Percentiles rank a stretch among this genome's conserved stretches.
phyloP scores from a whole-genome alignment of 257 asterid species.

The Catharanthus roseus region DNA sequence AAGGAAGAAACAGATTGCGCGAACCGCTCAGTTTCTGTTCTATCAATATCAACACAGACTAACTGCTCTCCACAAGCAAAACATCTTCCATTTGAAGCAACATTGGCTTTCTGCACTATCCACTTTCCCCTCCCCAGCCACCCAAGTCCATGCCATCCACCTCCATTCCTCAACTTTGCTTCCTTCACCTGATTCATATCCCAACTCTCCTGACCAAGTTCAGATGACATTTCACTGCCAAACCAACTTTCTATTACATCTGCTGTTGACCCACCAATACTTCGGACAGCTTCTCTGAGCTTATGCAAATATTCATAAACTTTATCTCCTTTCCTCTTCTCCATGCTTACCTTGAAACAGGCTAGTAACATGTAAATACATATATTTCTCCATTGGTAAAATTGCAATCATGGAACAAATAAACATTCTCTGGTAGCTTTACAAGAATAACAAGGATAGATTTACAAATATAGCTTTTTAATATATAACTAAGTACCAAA shows the following conservation, averaged over 20 bases:
- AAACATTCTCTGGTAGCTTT: not conserved
- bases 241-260: constrained; percentile 66
- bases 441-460: not conserved
- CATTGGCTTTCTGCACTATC: constrained; percentile 44
- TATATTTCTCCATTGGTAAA: not conserved
- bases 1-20: constrained; percentile 70
- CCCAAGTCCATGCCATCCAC: constrained; percentile 97
- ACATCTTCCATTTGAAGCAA: constrained; percentile 55
- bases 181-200: constrained; percentile 51
- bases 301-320: constrained; percentile 85
- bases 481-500: not conserved
- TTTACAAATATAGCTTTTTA: not conserved
- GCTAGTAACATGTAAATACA: not conserved
- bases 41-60: constrained; percentile 70
- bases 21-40: constrained; percentile 65
- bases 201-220: constrained; percentile 34
- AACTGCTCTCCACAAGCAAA: constrained; percentile 50
- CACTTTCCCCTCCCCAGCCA: constrained; percentile 86
- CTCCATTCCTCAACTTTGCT: constrained; percentile 56
- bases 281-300: constrained; percentile 49
- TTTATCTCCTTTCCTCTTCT: constrained; percentile 47
- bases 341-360: constrained; percentile 60
- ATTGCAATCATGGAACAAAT: not conserved
- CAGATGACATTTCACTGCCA: constrained; percentile 43
- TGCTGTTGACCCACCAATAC: constrained; percentile 50